Percentiles rank a stretch among this genome's conserved stretches.
phyloP scores from a whole-genome alignment of 2,329 filamentous ascomycete species.

The Ceratocystis alfenasii region DNA sequence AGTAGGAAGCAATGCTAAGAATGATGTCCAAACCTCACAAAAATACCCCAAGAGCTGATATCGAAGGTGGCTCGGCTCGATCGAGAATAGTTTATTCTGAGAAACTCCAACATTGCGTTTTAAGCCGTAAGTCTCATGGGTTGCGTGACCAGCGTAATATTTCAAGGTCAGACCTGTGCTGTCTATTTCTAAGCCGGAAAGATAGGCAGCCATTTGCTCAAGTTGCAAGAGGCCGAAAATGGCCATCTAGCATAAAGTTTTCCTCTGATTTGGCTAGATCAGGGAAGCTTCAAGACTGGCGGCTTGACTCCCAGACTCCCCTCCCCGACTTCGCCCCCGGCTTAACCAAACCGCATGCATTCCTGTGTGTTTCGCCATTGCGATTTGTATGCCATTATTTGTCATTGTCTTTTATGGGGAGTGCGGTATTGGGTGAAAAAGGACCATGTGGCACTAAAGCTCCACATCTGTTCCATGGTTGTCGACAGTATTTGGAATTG shows the following conservation, averaged over 20 bases:
- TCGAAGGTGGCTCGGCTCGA: neutral
- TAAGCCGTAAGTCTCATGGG: neutral
- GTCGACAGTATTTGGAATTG: neutral
- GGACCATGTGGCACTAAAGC: neutral
- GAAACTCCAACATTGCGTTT: neutral
- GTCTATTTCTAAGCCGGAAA: neutral
- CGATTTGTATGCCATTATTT: neutral
- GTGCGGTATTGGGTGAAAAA: no score
- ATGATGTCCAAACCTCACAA: neutral
- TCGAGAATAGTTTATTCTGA: neutral
- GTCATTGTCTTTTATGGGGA: neutral
- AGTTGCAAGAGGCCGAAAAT: neutral
- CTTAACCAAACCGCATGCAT: neutral
- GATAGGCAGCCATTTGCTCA: neutral
- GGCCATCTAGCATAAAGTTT: neutral
- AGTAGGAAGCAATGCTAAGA: neutral
- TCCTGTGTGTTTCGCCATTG: neutral
- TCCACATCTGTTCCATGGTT: neutral
- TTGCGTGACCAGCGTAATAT: neutral
- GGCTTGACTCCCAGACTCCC: neutral
- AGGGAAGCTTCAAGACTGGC: neutral
- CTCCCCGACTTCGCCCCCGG: neutral
- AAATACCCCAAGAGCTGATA: neutral
- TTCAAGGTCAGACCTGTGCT: neutral
- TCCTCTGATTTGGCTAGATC: neutral